Evolutionary conservation across 1,284 basidiomycete species (phyloP).

Genomic region (Mycosarcoma mackinlayi): DNA sequence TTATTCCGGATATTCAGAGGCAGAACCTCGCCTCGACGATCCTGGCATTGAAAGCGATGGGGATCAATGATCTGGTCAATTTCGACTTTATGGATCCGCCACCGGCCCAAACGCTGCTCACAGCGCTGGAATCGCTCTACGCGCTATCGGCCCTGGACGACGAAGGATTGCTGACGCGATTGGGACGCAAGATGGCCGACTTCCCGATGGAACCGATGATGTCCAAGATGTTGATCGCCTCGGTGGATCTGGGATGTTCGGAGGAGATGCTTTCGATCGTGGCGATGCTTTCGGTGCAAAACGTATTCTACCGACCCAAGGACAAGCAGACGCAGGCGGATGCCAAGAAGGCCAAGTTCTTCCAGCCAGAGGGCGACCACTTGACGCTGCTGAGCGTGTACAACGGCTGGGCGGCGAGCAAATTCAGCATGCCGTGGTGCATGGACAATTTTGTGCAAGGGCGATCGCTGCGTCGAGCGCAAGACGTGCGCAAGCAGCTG

Average conservation of each 20-base stretch:
- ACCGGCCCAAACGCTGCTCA: constrained; percentile 92
- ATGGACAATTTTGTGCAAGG: constrained; percentile 91
- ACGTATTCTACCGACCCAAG: constrained; percentile 96
- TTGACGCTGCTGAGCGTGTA: constrained; percentile 94
- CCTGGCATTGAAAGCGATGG: constrained; percentile 97
- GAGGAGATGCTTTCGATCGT: constrained; percentile 97
- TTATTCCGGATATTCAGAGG: constrained; percentile 96
- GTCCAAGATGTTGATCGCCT: constrained; percentile 99
- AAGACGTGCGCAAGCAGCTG: constrained; percentile 96
- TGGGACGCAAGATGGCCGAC: constrained; percentile 99
- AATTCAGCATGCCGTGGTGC: constrained; percentile 86
- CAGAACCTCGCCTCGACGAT: constrained; percentile 94
- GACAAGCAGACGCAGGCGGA: constrained; percentile 99
- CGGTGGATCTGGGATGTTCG: constrained; percentile 91
- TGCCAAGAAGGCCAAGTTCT: constrained; percentile 91
- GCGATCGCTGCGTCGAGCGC: constrained; percentile 93
- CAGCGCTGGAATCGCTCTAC: constrained; percentile 91
- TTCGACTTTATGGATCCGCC: constrained; percentile 99
- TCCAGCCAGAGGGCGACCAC: constrained; percentile 93
- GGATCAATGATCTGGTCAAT: constrained; percentile 94
- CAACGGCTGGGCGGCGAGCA: constrained; percentile 96
- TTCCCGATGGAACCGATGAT: constrained; percentile 96
- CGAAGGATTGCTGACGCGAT: constrained; percentile 90
- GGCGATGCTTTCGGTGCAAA: constrained; percentile 96
- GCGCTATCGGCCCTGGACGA: constrained; percentile 95